Percentiles rank a stretch among this genome's conserved stretches.
These are phyloP conservation scores for Cordyceps militaris DNA, from an alignment of 2,329 filamentous ascomycete species.

Conservation along the genomic window DNA sequence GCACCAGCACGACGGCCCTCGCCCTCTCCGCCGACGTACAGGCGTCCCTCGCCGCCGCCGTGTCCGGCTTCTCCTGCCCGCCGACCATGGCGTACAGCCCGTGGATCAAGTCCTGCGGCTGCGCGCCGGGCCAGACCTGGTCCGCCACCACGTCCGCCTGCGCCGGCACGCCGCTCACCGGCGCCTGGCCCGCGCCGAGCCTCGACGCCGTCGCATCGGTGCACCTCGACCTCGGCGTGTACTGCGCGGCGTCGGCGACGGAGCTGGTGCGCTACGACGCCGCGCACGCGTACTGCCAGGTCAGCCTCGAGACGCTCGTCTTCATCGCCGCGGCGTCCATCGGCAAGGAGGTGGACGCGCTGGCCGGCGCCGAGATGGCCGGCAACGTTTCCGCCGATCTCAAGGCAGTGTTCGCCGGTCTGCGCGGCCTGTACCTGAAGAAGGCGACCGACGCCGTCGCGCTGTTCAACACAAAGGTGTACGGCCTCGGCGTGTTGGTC, in stretches of 20 bases:
- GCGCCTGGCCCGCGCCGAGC: conserved; percentile 29
- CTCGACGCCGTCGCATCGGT: conserved; percentile 20
- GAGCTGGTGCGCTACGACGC: conserved; percentile 29
- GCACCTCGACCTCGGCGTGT: conserved; percentile 24
- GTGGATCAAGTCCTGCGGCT: conserved; percentile 36
- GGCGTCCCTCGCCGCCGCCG: conserved; percentile 11
- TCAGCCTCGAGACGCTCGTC: conserved; percentile 25
- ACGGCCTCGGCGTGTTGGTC: conserved; percentile 21
- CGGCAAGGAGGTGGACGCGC: conserved; percentile 22
- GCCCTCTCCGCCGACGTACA: conserved; percentile 21
- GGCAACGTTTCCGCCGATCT: conserved; percentile 23
- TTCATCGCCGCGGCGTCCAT: conserved; percentile 26
- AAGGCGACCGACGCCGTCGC: conserved; percentile 25
- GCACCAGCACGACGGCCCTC: background rate
- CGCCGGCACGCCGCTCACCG: conserved; percentile 20
- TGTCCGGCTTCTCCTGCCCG: conserved; percentile 26
- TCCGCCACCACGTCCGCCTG: conserved; percentile 26
- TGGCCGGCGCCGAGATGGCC: conserved; percentile 18
- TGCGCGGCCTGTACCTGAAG: conserved; percentile 28
- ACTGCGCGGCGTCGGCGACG: conserved; percentile 29
- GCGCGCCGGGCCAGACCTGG: conserved; percentile 34
- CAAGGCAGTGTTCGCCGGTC: conserved; percentile 26
- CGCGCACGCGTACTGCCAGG: conserved; percentile 30
- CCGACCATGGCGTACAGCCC: conserved; percentile 29
- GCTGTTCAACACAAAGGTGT: conserved; percentile 31